Evolutionary conservation across 2,329 filamentous ascomycete genomes (phyloP), one percentile per base, ranked within the genome.

Genomic region (Neopestalotiopsis sp.): DNA sequence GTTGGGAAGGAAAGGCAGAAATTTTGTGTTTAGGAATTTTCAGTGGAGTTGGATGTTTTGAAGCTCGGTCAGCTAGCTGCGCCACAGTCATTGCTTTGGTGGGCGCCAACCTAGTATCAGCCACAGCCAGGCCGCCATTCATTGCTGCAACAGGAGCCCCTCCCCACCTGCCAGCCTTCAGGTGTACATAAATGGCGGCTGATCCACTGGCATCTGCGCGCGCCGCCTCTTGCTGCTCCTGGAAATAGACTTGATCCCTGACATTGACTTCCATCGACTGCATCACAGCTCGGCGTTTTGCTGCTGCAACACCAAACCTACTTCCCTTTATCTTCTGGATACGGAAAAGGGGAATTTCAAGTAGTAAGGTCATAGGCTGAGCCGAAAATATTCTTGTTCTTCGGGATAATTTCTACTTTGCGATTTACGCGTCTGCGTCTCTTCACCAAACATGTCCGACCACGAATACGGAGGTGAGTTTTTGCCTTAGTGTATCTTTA

Each of bases 391-490:
- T 24, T 32, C 30, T 12, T 20, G 6, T 62, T 40, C 20, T 14
- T 12, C 14, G 13, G 4, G 2, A 28, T 1, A 42, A 32, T 24
- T 14, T 40, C 9, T n/a, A 13, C 5, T 9, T 20, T 14, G 17
- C 59, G 14, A 42, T 4, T 24, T 62, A 34, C 40, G 24, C 42
- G 6, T 28, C 13, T 65, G 24, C 42, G 6, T 28, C 13, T 65
- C 34, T 57, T 20, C 66, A n/a, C 66, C 66, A 75, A 81, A 60
- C 71, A 91, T 91, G 89, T 91, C 89, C 68, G 89, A 91, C 75
- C 87, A 90, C 79, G 89, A 91, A 78, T 89, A 90, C 81, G 86
- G 84, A 80, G 86, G 89, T 90, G 77, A 81, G 88, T 82, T 38
- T 52, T 65, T 52, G 13, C 9, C 34, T 42, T 24, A 17, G 34